These are phyloP conservation scores for Cryptococcus sp. DNA, from an alignment of 1,284 basidiomycete genomes.

Conservation along the genomic window DNA sequence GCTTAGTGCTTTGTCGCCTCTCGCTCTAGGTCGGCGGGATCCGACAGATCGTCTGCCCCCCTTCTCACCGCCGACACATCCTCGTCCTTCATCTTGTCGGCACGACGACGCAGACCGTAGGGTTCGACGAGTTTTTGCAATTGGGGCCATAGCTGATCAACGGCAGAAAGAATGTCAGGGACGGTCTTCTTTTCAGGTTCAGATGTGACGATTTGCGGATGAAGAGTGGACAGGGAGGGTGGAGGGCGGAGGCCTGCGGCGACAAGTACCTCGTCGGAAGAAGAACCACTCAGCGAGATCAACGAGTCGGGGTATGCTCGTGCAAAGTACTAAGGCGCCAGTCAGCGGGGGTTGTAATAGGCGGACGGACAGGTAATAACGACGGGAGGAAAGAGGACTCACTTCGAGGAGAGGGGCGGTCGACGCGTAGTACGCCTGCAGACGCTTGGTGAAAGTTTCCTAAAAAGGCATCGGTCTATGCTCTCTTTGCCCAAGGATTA, in stretches of 20 bases:
- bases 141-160: slow-evolving; percentile 46
- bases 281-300: slow-evolving; percentile 70
- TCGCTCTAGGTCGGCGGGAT: slow-evolving; percentile 19
- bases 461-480: slow-evolving; percentile 32
- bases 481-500: not conserved
- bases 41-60: slow-evolving; percentile 44
- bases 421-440: slow-evolving; percentile 75
- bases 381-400: slow-evolving; percentile 5
- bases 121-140: slow-evolving; percentile 40
- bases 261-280: slow-evolving; percentile 75
- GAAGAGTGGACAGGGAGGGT: slow-evolving; percentile 10
- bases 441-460: slow-evolving; percentile 77
- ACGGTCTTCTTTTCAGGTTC: slow-evolving; percentile 1
- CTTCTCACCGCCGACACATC: slow-evolving; percentile 29
- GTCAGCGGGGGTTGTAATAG: no score
- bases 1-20: not conserved
- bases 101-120: slow-evolving; percentile 26
- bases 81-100: slow-evolving; percentile 11
- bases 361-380: slow-evolving; percentile 1
- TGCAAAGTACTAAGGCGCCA: slow-evolving; percentile 64
- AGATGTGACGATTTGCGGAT: no score
- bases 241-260: slow-evolving; percentile 15
- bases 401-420: slow-evolving; percentile 73
- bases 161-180: slow-evolving; percentile 18
- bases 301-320: slow-evolving; percentile 55